Conservation (phyloP, 371 early-diverging fungal species). For the Mucor saturninus region DNA sequence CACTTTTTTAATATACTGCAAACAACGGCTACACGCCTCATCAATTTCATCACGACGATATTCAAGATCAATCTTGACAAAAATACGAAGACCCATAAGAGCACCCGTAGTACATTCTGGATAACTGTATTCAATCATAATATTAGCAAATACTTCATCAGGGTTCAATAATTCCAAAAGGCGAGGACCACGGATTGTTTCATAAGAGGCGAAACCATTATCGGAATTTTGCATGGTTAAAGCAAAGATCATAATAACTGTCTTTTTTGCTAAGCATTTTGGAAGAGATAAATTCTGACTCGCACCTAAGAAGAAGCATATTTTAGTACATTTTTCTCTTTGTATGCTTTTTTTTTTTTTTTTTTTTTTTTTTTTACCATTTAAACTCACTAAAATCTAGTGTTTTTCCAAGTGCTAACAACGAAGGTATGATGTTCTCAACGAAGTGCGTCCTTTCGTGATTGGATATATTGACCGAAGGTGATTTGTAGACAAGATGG, state of each 20-base stretch:
- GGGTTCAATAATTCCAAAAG: conserved; percentile 91
- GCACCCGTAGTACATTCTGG: conserved; percentile 97
- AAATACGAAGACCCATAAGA: conserved; percentile 82
- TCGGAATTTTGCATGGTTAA: conserved; percentile 90
- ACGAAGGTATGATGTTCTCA: conserved; percentile 18
- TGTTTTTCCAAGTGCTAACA: conserved; percentile 22
- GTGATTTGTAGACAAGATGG: conserved; percentile 18
- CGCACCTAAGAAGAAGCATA: conserved; percentile 19
- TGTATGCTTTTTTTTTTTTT: conserved; percentile 16
- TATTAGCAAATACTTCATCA: conserved; percentile 94
- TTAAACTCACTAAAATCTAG: conserved; percentile 20
- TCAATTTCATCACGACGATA: conserved; percentile 86
- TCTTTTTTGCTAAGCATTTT: conserved; percentile 20
- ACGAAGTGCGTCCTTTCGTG: conserved; percentile 25
- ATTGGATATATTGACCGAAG: conserved; percentile 12
- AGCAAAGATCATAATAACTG: conserved; percentile 19
- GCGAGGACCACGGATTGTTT: conserved; percentile 77
- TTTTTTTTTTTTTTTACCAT: conserved; percentile 17
- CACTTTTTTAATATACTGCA: conserved; percentile 71
- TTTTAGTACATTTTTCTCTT: conserved; percentile 10
- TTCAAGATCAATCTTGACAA: conserved; percentile 76
- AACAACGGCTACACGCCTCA: conserved; percentile 64
- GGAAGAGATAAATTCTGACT: conserved; percentile 22
- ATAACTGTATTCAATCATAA: conserved; percentile 97
- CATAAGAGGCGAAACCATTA: conserved; percentile 94